Evolutionary conservation across 1,284 basidiomycete genomes (phyloP).

Genomic region (Tranzscheliella williamsii): DNA sequence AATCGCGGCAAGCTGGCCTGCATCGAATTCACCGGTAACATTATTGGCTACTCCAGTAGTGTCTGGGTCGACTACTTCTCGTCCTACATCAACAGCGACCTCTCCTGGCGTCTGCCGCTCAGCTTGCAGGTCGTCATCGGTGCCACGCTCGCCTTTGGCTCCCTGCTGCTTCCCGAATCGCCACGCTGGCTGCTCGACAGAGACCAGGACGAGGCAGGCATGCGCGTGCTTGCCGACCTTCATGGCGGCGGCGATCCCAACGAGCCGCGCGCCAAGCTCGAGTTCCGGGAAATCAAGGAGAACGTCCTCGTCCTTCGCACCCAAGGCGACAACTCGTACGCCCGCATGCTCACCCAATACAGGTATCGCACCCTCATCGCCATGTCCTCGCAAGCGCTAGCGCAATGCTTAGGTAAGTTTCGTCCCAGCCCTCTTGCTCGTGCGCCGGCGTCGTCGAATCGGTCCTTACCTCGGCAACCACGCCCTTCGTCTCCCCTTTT

Average conservation of each 20-base stretch:
- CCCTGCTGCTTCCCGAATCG: constrained; percentile 86
- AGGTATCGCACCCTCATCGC: constrained; percentile 86
- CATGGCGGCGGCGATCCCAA: constrained; percentile 79
- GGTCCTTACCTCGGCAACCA: no score
- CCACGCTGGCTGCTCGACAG: constrained; percentile 93
- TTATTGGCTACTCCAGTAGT: constrained; percentile 90
- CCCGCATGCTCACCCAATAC: constrained; percentile 83
- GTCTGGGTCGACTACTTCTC: constrained; percentile 82
- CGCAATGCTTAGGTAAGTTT: no score
- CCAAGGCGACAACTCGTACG: constrained; percentile 76
- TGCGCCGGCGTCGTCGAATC: no score
- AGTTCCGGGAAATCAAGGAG: constrained; percentile 91
- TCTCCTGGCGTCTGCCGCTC: constrained; percentile 63
- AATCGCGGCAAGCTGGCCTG: constrained; percentile 72
- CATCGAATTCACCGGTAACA: constrained; percentile 87
- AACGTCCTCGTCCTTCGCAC: constrained; percentile 63
- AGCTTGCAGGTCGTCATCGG: constrained; percentile 72
- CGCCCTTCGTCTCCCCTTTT: no score
- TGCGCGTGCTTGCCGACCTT: constrained; percentile 84
- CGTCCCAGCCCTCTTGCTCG: no score
- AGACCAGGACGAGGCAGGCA: constrained; percentile 80
- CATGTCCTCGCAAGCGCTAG: constrained; percentile 96
- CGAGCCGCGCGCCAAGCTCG: constrained; percentile 74
- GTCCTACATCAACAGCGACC: constrained; percentile 69
- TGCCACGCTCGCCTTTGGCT: constrained; percentile 76